Conservation (phyloP, 495 filamentous ascomycete species). For the Aspergillus funiculosus region DNA sequence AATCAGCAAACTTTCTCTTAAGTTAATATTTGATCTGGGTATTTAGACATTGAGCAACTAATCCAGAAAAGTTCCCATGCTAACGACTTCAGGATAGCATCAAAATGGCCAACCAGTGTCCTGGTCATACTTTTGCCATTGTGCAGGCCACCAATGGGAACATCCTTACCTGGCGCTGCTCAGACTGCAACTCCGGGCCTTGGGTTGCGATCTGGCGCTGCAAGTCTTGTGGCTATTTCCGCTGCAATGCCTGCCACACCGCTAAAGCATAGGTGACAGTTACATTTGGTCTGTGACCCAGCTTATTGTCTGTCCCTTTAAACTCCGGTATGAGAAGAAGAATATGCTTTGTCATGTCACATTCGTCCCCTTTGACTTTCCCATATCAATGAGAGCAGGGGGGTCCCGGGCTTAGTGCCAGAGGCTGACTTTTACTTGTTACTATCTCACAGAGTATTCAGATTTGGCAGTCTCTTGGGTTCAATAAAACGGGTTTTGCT, state of each 20-base stretch:
- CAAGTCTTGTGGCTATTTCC: constrained; percentile 44
- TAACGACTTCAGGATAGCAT: not conserved
- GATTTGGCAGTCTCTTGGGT: not conserved
- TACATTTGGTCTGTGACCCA: constrained; percentile 14
- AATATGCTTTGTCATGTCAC: not conserved
- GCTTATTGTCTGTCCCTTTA: constrained; percentile 10
- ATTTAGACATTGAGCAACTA: not conserved
- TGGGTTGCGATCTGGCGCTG: constrained; percentile 47
- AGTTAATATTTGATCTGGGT: constrained; percentile 2
- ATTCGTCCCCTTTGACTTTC: too few species aligned
- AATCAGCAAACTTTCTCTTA: not conserved
- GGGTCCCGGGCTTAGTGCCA: not conserved
- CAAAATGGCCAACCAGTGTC: constrained; percentile 45
- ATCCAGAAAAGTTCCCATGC: not conserved
- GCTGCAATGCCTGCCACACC: constrained; percentile 43
- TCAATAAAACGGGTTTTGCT: constrained; percentile 3
- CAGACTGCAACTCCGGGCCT: constrained; percentile 46
- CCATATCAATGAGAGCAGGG: not conserved
- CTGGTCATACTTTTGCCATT: constrained; percentile 42
- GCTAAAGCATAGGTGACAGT: constrained; percentile 33
- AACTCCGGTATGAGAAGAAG: constrained; percentile 11
- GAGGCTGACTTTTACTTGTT: not conserved
- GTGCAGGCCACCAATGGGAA: constrained; percentile 45
- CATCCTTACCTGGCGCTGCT: constrained; percentile 46
- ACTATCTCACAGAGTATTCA: constrained; percentile 1